phyloP scores from a whole-genome alignment of 2,329 filamentous ascomycete genomes.

The Aspergillus amoenus region DNA sequence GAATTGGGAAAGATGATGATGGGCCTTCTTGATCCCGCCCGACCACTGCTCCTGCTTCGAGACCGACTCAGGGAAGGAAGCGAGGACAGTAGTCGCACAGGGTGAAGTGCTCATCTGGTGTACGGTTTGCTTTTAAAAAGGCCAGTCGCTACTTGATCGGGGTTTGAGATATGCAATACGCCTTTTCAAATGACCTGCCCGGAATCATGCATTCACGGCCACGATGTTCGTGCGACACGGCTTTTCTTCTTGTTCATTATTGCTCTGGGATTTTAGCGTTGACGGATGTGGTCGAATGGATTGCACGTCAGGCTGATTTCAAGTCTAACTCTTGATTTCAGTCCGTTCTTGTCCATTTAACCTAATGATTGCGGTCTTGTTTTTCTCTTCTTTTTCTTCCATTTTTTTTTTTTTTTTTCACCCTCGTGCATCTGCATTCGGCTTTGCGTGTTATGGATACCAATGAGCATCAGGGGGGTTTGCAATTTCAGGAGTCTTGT shows the following conservation, averaged over 20 bases:
- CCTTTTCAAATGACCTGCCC: background rate
- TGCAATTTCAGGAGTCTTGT: constrained; percentile 23
- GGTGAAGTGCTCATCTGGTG: constrained; percentile 2
- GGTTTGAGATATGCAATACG: background rate
- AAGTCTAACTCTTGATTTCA: constrained; percentile 12
- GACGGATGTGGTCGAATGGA: constrained; percentile 16
- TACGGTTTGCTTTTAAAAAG: background rate
- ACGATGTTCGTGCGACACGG: constrained; percentile 15
- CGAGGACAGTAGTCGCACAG: constrained; percentile 19
- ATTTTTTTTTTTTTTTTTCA: constrained; percentile 4
- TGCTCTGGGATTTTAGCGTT: constrained; percentile 16
- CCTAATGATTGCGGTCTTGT: background rate
- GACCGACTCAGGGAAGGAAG: constrained; percentile 34
- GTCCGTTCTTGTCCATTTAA: constrained; percentile 8
- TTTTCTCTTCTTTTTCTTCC: constrained; percentile 7
- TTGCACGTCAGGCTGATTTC: constrained; percentile 21
- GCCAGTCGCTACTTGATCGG: background rate
- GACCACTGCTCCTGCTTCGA: constrained; percentile 43
- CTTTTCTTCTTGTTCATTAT: constrained; percentile 15
- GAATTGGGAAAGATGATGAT: constrained; percentile 52
- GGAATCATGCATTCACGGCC: background rate
- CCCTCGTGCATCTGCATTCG: constrained; percentile 24
- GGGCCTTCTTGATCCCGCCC: constrained; percentile 44
- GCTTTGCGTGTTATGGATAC: constrained; percentile 26
- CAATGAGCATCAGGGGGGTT: constrained; percentile 25